Percentiles rank a stretch among this genome's conserved stretches.
Evolutionary conservation across 208 protist species (phyloP).

Genomic region (Leishmania guyanensis): DNA sequence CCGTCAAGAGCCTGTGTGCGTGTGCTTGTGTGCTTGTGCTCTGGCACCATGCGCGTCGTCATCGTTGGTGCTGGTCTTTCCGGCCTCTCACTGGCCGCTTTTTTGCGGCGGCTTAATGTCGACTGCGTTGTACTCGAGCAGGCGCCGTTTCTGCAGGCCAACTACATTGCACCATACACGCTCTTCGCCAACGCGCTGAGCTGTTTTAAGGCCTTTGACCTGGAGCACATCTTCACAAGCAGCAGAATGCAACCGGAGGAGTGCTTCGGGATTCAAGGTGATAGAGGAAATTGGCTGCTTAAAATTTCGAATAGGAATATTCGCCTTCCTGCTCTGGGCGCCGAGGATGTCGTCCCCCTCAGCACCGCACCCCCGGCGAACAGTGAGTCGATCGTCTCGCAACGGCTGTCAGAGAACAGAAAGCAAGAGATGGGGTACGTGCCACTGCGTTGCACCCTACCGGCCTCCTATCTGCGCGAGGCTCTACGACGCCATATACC

Average conservation of each 20-base stretch:
- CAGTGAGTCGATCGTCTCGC: conserved; percentile 85
- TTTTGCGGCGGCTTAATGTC: conserved; percentile 79
- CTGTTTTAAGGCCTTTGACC: conserved; percentile 87
- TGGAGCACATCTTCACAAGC: conserved; percentile 64
- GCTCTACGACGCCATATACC: conserved; percentile 65
- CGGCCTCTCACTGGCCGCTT: conserved; percentile 77
- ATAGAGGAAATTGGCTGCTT: conserved; percentile 58
- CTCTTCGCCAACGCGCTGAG: conserved; percentile 89
- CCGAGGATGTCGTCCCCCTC: conserved; percentile 75
- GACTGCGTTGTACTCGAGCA: conserved; percentile 90
- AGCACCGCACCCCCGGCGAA: conserved; percentile 82
- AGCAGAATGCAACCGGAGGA: conserved; percentile 50
- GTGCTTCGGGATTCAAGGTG: conserved; percentile 75
- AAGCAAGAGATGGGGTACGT: conserved; percentile 79
- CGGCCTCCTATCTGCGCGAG: conserved; percentile 52
- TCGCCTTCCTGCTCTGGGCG: conserved; percentile 42
- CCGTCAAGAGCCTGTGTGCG: background rate
- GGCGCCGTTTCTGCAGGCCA: conserved; percentile 62
- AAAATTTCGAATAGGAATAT: conserved; percentile 66
- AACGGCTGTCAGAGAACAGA: conserved; percentile 53
- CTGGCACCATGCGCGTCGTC: conserved; percentile 69
- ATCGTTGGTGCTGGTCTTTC: conserved; percentile 88
- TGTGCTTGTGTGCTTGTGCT: background rate
- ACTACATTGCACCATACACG: conserved; percentile 64
- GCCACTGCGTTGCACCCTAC: conserved; percentile 72